These are phyloP conservation scores for Rutstroemia sp. DNA, from an alignment of 2,329 filamentous ascomycete genomes.

Conservation along the genomic window DNA sequence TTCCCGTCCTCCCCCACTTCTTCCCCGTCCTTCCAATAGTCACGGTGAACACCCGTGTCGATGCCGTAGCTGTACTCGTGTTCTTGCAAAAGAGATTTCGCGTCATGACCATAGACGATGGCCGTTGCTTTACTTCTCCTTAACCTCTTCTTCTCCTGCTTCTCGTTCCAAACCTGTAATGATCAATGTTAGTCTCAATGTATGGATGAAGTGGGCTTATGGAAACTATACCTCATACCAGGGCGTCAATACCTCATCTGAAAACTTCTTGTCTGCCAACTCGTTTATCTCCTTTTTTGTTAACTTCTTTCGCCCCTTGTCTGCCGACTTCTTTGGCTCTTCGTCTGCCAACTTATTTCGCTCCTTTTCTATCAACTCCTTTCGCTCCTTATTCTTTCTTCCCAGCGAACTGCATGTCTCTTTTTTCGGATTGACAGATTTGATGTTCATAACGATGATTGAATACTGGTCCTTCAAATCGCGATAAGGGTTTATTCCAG, in stretches of 20 bases:
- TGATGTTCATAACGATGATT: not conserved
- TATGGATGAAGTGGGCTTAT: no score
- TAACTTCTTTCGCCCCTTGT: no score
- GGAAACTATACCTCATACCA: not conserved
- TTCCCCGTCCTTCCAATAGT: no score
- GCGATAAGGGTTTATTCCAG: not conserved
- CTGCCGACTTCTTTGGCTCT: no score
- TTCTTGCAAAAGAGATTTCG: not conserved
- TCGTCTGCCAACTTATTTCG: no score
- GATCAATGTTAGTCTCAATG: not conserved
- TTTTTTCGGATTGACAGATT: not conserved
- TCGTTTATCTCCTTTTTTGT: no score
- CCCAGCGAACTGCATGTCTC: not conserved
- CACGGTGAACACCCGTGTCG: not conserved
- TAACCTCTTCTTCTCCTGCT: no score
- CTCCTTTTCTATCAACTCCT: no score
- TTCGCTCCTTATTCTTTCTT: no score
- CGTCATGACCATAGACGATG: not conserved
- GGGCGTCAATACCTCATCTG: not conserved
- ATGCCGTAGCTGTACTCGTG: not conserved
- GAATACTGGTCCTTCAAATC: not conserved
- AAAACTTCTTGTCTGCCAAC: no score
- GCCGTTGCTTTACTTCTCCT: not conserved
- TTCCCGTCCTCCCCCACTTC: no score
- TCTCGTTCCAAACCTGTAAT: not conserved